Evolutionary conservation across 139 green algal genomes (phyloP), one percentile per base, ranked within the genome.

Genomic region (Astrephomene gubernaculifera): DNA sequence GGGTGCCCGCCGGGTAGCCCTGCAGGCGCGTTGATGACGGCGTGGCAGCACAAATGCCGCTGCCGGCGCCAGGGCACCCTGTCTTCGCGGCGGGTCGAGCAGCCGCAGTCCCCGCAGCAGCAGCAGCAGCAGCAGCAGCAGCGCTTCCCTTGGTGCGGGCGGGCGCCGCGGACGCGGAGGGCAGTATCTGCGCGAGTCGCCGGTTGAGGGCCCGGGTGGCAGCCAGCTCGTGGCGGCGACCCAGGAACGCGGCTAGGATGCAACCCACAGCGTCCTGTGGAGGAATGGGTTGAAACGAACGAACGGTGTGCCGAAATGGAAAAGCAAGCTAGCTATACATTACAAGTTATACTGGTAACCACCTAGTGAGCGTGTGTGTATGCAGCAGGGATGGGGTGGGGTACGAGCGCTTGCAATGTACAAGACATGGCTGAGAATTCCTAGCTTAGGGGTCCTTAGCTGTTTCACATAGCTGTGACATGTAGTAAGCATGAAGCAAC

Each of bases 161-260:
- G n/a, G n/a, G n/a, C 6, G 68, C 2, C 38, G 24, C 39, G 68
- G 38, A 7, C 17, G 38, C 31, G 6, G 68, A 38, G 12, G 71
- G 45, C 71, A 65, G 31, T 4, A 80, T 31, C 45, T 49, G 35
- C 17, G 67, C 45, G n/a, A 86, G 2, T 27, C 80, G 67, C 14
- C 36, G 19, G 31, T 79, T 8, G 10, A 86, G 80, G 12, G 31
- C 33, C 4, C 22, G n/a, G 8, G 24, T 38, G 2, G 67, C 45
- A 2, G 45, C 53, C 49, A 88, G 72, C 65, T 88, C 44, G 41
- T 85, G 65, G 36, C 45, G 53, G 39, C 73, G 74, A 22, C 63
- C 83, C 74, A 88, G 52, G 61, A 88, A 88, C 29, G 83, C 78
- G 8, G 45, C n/a, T 8, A 88, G 53, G 39, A 84, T 72, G 38